Evolutionary conservation across 129 eudicot species (phyloP), one percentile per base, ranked within the genome.

Genomic region (Cynara cardunculus): DNA sequence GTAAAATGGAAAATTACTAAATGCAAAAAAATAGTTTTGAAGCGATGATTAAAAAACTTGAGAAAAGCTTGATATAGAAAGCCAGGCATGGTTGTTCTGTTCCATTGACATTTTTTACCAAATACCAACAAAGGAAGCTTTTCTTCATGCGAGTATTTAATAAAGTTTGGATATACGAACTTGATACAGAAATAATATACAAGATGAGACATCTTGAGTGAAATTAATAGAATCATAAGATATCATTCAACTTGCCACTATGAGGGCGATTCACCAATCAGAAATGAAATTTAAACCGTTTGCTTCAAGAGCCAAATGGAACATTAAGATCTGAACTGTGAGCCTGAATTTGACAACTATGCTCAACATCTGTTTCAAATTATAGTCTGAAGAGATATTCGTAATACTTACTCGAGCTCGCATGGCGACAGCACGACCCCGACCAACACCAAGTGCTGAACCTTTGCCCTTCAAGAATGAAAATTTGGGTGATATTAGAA

Each of bases 401-500:
- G 59, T 21, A 31, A 62, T 37, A 81, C 93, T 83, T 86, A 95
- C 99, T 81, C 93, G 89, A 72, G 97, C 96, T 69, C 99, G 97
- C 98, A 94, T 94, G 16, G 90, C 97, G 64, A 85, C 89, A 82
- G 91, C 97, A 82, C 97, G 97, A 30, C 97, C 97, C 77, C 97
- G 88, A 37, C 97, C 91, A 85, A 91, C 97, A 68, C 98, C 98
- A 88, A 94, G 88, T 10, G 97, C 74, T 72, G 99, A 86, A 79
- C 99, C 94, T 85, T 92, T 95, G 35, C 99, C 99, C 97, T 90
- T 26, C 72, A 86, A 75, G 39, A 71, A 78, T 22, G 62, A 73
- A 67, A 62, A 78, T 26, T 14, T 4, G 64, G 53, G 56, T 4
- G 22, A 62, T 4, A 70, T 71, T 61, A 67, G 73, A 69, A 22